Percentiles rank a stretch among this genome's conserved stretches.
Evolutionary conservation across 2,329 filamentous ascomycete genomes (phyloP).

Genomic region (Colletotrichum viniferum): DNA sequence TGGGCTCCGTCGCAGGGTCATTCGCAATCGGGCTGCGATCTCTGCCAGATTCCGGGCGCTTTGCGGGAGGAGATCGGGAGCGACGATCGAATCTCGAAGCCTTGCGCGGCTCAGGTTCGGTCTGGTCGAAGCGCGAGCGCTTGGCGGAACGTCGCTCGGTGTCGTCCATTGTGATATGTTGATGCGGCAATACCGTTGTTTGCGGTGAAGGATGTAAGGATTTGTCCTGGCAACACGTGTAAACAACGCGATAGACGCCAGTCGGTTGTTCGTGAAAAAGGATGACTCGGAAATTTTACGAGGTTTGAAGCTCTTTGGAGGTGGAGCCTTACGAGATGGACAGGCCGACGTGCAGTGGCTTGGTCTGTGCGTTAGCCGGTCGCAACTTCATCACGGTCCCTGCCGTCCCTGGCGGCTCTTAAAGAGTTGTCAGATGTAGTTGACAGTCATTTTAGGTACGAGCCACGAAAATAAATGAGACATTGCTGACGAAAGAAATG

Average conservation of each 20-base stretch:
- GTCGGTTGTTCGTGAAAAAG: neutral
- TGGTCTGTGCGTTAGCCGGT: conserved; percentile 10
- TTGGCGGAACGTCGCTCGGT: conserved; percentile 75
- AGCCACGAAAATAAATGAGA: neutral
- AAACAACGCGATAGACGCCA: neutral
- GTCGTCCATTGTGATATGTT: conserved; percentile 65
- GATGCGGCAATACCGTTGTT: neutral
- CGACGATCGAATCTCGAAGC: conserved; percentile 88
- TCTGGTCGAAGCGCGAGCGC: conserved; percentile 94
- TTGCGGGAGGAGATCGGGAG: conserved; percentile 79
- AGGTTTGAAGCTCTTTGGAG: conserved; percentile 15
- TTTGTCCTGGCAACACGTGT: neutral
- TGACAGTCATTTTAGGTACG: neutral
- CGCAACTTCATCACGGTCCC: neutral
- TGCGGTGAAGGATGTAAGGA: neutral
- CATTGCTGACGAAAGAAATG: neutral
- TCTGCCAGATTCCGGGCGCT: conserved; percentile 71
- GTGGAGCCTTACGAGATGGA: conserved; percentile 15
- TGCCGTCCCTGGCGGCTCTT: neutral
- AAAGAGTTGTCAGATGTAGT: neutral
- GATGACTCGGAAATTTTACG: conserved; percentile 11
- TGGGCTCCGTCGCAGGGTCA: conserved; percentile 42
- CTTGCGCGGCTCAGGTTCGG: conserved; percentile 77
- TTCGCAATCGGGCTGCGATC: conserved; percentile 78
- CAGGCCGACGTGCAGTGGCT: neutral